A percentile compares a stretch with the other conserved stretches of the same genome.
These are phyloP conservation scores for Mycena sp. DNA, from an alignment of 1,284 basidiomycete genomes.

Conservation along the genomic window DNA sequence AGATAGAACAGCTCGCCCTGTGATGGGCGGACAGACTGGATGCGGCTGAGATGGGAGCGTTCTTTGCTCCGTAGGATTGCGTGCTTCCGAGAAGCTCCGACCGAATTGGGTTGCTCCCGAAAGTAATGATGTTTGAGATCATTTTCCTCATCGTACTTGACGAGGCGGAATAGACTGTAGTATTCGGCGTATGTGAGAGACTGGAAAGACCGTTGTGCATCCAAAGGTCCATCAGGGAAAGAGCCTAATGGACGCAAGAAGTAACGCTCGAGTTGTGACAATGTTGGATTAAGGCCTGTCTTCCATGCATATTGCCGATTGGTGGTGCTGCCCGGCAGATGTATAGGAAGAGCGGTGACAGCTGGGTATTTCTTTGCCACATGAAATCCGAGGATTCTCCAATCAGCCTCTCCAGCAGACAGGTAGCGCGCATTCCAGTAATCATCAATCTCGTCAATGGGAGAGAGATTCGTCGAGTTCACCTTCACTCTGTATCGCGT, in stretches of 20 bases:
- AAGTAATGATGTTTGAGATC: slow-evolving; percentile 15
- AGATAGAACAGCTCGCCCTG: slow-evolving; percentile 48
- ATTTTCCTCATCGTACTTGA: slow-evolving; percentile 15
- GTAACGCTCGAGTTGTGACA: slow-evolving; percentile 42
- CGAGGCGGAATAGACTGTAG: slow-evolving; percentile 32
- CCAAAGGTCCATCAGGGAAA: slow-evolving; percentile 12
- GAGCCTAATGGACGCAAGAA: slow-evolving; percentile 36
- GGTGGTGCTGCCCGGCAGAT: slow-evolving; percentile 31
- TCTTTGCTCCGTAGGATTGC: slow-evolving; percentile 30
- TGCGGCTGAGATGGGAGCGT: slow-evolving; percentile 35
- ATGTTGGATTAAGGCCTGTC: slow-evolving; percentile 20
- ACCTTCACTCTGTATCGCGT: slow-evolving; percentile 5
- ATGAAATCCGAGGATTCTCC: too few species aligned
- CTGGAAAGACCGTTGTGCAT: slow-evolving; percentile 23
- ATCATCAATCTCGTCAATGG: slow-evolving; percentile 45
- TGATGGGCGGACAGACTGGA: slow-evolving; percentile 39
- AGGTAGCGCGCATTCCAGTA: slow-evolving; percentile 45
- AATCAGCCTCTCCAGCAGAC: slow-evolving; percentile 44
- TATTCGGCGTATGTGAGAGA: slow-evolving; percentile 38
- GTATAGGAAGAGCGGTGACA: slow-evolving; percentile 44
- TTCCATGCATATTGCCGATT: slow-evolving; percentile 34
- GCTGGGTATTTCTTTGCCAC: slow-evolving; percentile 44
- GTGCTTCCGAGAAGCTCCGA: slow-evolving; percentile 29
- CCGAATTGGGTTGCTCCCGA: not conserved
- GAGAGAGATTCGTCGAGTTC: not conserved